phyloP scores from a whole-genome alignment of 2,329 filamentous ascomycete genomes.

The Pseudogymnoascus sp. region DNA sequence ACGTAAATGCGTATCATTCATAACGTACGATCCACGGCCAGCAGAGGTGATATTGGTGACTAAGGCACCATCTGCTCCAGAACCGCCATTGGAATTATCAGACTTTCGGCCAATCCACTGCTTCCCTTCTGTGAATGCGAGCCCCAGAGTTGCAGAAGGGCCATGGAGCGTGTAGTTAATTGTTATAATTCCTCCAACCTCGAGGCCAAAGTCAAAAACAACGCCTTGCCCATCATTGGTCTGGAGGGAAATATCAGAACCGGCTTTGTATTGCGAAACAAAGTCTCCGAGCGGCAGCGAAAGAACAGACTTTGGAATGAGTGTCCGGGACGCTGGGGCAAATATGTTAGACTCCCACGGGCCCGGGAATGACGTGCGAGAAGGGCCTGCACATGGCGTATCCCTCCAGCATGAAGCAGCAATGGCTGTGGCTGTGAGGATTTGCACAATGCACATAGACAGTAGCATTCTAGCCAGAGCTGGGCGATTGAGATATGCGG shows the following conservation, averaged over 20 bases:
- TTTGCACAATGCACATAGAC: not conserved
- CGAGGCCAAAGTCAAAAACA: conserved; percentile 53
- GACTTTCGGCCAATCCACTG: conserved; percentile 42
- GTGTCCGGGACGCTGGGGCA: conserved; percentile 45
- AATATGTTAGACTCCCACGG: conserved; percentile 53
- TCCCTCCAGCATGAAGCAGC: conserved; percentile 45
- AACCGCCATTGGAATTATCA: conserved; percentile 42
- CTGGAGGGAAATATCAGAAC: not conserved
- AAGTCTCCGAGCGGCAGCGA: conserved; percentile 29
- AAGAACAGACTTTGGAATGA: conserved; percentile 40
- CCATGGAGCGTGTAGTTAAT: conserved; percentile 42
- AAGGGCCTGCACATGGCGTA: conserved; percentile 45
- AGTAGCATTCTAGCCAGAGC: not conserved
- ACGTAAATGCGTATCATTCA: conserved; percentile 39
- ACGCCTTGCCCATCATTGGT: conserved; percentile 42
- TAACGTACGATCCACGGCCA: conserved; percentile 33
- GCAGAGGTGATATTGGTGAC: conserved; percentile 35
- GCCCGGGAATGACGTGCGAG: conserved; percentile 46
- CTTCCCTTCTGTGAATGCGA: conserved; percentile 43
- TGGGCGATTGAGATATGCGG: not conserved
- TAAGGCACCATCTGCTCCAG: conserved; percentile 42
- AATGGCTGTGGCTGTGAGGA: not conserved
- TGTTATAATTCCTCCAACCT: conserved; percentile 50
- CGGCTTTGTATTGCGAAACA: conserved; percentile 20
- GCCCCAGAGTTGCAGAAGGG: conserved; percentile 33